Evolutionary conservation across 1,284 basidiomycete species (phyloP), one percentile per base, ranked within the genome.

Genomic region (Microbotryum intermedium): DNA sequence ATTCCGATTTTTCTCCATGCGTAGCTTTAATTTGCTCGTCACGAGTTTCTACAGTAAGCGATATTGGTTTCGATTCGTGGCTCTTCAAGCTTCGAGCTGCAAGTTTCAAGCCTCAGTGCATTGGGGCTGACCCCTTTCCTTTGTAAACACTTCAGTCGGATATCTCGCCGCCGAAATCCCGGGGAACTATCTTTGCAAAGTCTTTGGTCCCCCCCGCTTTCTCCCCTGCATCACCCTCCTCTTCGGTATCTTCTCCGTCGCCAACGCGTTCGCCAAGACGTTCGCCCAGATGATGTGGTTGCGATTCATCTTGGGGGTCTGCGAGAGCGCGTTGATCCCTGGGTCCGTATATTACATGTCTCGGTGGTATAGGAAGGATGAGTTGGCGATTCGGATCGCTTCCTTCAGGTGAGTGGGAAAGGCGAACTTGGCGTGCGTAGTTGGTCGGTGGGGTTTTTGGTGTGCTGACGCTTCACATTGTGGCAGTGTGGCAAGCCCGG

Each of bases 111-210:
- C 34, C 11, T 39, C 34, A 39, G 34, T 39, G 34, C 34, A 16
- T 39, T 39, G 13, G 16, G 18, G 11, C 34, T 39, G 13, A 39
- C 4, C 34, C 16, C 9, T 39, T 16, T 16, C 34, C 34, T 39
- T 11, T 39, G 11, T 18, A 16, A 39, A 16, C 4, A 11, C 34
- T 39, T 16, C 34, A 39, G 34, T 39, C 34, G 34, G 34, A 39
- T 85, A 84, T 64, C 81, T 83, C 49, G 70, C 74, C 21, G 69
- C 69, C 30, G 83, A 85, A 64, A 71, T 85, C 20, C 84, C 84
- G 3, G 81, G 79, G 13, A 84, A 83, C 65, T 71, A 84, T 44
- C 61, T 83, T 44, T 64, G 76, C 30, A 67, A 83, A 79, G 73
- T 72, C 50, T 72, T 84, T 13, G 83, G 83, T 3, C 82, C 83